Evolutionary conservation across 2,329 filamentous ascomycete species (phyloP).

Genomic region (Claviceps capensis): DNA sequence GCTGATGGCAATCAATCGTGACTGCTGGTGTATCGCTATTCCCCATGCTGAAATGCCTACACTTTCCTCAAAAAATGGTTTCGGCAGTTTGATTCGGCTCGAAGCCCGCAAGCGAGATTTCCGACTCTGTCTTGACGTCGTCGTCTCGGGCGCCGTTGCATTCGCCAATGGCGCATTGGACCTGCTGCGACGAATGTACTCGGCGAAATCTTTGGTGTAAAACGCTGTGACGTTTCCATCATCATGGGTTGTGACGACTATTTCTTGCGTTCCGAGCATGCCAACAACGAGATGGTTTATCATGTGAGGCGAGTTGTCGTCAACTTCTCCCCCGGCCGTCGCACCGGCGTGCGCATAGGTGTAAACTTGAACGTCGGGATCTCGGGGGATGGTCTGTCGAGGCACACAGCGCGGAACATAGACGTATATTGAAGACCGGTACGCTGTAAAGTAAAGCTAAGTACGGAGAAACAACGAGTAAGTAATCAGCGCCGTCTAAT

Average conservation of each 20-base stretch:
- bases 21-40: slow-evolving; percentile 63
- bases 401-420: slow-evolving; percentile 35
- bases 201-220: slow-evolving; percentile 41
- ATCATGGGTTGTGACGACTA: slow-evolving; percentile 54
- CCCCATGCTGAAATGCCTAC: slow-evolving; percentile 80
- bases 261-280: slow-evolving; percentile 54
- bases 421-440: slow-evolving; percentile 41
- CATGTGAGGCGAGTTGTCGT: slow-evolving; percentile 38
- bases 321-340: slow-evolving; percentile 37
- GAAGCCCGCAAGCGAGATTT: neutral
- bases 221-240: slow-evolving; percentile 65
- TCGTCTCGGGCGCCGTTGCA: neutral
- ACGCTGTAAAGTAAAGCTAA: slow-evolving; percentile 48
- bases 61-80: slow-evolving; percentile 58
- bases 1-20: slow-evolving; percentile 76
- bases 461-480: neutral
- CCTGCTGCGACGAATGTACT: slow-evolving; percentile 23
- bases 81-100: slow-evolving; percentile 9
- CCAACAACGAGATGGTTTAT: slow-evolving; percentile 59
- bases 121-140: slow-evolving; percentile 3
- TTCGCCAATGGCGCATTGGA: neutral
- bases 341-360: slow-evolving; percentile 28
- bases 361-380: slow-evolving; percentile 36
- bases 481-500: slow-evolving; percentile 2
- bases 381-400: slow-evolving; percentile 32